phyloP scores from a whole-genome alignment of 2,329 filamentous ascomycete genomes.

The Ascochyta lentis region DNA sequence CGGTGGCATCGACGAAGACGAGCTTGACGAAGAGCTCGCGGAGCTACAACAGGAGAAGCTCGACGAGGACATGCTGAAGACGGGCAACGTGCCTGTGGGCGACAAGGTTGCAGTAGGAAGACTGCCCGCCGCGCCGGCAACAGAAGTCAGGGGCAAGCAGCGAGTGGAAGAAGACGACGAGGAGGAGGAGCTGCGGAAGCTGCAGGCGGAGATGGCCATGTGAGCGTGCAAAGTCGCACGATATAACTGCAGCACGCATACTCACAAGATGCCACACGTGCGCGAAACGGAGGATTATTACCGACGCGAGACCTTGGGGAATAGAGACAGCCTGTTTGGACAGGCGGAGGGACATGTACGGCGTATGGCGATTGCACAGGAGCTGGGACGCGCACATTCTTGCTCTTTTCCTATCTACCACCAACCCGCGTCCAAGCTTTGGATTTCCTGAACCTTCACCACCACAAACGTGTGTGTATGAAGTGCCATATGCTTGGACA shows the following conservation, averaged over 20 bases:
- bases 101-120: constrained; percentile 71
- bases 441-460: constrained; percentile 8
- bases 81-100: constrained; percentile 80
- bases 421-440: constrained; percentile 1
- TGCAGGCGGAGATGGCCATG: constrained; percentile 98
- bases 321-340: background rate
- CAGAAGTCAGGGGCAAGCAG: constrained; percentile 57
- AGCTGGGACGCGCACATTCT: constrained; percentile 4
- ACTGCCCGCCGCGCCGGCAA: constrained; percentile 76
- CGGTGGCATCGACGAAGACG: constrained; percentile 81
- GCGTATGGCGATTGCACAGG: constrained; percentile 30
- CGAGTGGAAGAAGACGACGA: constrained; percentile 83
- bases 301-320: background rate
- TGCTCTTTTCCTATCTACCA: constrained; percentile 11
- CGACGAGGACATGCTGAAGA: constrained; percentile 92
- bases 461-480: background rate
- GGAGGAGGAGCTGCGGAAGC: constrained; percentile 88
- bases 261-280: background rate
- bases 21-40: constrained; percentile 85
- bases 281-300: background rate
- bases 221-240: constrained; percentile 47
- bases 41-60: constrained; percentile 88
- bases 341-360: constrained; percentile 10
- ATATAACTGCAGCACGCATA: background rate
- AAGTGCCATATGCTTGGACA: background rate